phyloP scores from a whole-genome alignment of 495 filamentous ascomycete species.

The Neurospora hispaniola region DNA sequence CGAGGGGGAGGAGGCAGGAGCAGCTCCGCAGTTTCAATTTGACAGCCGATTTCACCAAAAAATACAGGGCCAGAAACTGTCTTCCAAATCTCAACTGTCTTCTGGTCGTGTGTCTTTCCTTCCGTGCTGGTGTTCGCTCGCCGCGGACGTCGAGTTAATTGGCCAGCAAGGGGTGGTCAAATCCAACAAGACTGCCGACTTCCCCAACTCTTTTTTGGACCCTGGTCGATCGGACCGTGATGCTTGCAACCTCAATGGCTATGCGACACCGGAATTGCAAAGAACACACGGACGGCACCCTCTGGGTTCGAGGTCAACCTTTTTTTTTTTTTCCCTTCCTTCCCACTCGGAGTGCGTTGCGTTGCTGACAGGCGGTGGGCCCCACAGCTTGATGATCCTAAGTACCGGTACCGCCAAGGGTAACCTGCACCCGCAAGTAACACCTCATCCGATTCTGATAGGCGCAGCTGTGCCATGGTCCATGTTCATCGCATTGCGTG shows the following conservation, averaged over 20 bases:
- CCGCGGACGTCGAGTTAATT: constrained; percentile 11
- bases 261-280: not conserved
- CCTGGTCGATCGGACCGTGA: constrained; percentile 18
- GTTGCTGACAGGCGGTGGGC: constrained; percentile 14
- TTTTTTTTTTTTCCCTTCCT: not conserved
- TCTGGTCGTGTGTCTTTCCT: not conserved
- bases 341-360: not conserved
- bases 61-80: not conserved
- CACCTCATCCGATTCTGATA: constrained; percentile 8
- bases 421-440: constrained; percentile 6
- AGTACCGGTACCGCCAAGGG: constrained; percentile 21
- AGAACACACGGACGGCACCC: not conserved
- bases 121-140: not conserved
- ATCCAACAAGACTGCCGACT: constrained; percentile 23
- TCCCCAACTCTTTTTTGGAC: constrained; percentile 27
- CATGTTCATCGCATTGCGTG: not conserved
- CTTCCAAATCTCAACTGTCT: not conserved
- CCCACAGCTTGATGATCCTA: constrained; percentile 9
- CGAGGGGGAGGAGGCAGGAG: constrained; percentile 10
- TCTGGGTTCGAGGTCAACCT: not conserved
- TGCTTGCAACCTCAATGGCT: not conserved
- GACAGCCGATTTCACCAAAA: not conserved
- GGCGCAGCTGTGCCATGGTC: not conserved
- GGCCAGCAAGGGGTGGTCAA: constrained; percentile 15
- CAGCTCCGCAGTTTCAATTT: constrained; percentile 9